Base-by-base conservation (phyloP, 441 rosid species). In the Syzygium syzygioides region DNA sequence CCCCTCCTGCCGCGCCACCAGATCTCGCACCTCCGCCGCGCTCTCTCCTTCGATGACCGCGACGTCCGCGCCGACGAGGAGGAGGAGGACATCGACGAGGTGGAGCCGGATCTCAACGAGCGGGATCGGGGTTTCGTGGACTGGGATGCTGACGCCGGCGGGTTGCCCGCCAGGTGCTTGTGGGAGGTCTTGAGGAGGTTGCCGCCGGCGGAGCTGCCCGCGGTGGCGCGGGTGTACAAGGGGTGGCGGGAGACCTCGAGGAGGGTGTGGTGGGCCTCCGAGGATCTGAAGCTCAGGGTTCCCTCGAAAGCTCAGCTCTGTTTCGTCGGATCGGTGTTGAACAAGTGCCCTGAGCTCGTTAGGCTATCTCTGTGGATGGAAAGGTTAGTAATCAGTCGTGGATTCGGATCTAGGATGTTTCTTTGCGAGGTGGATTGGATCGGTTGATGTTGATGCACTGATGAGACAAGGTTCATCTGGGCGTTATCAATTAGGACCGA, bases 161-260 rank as follows among this genome's bases (percentile, higher is more conserved):
- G 92, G 86, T 91, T 96, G 88, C 93, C 96, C 28, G 90, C 90
- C 66, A 92, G 90, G 10, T 94, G 95, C 80, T 50, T 95, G 87
- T 97, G 98, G 98, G 99, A 97, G 91, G 94, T 97, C 88, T 83
- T 98, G 57, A 91, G 94, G 93, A 91, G 99, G 91, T 83, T 98
- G 55, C 97, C 98, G 13, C 99, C 99, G 14, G 90, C 93, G 14
- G 95, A 93, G 41, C 85, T 98, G 68, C 54, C 95, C 92, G 92
- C 94, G 93, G 97, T 98, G 59, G 97, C 95, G 55, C 90, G 92
- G 90, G 99, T 97, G 71, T 98, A 99, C 84, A 95, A 91, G 88
- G 95, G 95, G 28, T 98, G 99, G 99, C 93, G 98, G 88, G 98
- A 94, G 66, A 93, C 97, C 3, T 68, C 96, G 48, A 93, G 91